These are phyloP conservation scores for Ophiostoma piceae DNA, from an alignment of 2,329 filamentous ascomycete genomes.

Conservation along the genomic window DNA sequence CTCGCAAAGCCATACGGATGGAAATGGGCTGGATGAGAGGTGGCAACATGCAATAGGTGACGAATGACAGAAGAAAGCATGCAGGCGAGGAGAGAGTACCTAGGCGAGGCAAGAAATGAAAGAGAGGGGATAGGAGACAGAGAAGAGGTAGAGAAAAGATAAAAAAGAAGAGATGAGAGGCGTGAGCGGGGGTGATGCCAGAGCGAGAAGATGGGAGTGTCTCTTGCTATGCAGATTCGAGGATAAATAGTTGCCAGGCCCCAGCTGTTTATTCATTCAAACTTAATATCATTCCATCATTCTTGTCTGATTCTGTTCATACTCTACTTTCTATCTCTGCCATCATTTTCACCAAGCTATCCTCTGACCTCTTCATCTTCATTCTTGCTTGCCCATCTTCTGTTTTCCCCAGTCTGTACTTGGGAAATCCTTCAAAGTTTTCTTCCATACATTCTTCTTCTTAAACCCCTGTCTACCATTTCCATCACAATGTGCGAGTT, in stretches of 20 bases:
- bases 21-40: not conserved
- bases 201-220: not conserved
- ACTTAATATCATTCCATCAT: not conserved
- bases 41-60: not conserved
- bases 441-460: no score
- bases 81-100: not conserved
- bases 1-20: not conserved
- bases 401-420: no score
- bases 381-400: not conserved
- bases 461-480: not conserved
- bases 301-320: not conserved
- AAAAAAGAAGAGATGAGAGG: no score
- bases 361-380: not conserved
- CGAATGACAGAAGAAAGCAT: conserved; percentile 1
- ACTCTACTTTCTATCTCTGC: not conserved
- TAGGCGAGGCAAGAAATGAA: not conserved
- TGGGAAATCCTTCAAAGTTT: no score
- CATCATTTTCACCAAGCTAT: no score
- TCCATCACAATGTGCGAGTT: conserved; percentile 58
- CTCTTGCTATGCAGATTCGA: not conserved
- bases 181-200: not conserved
- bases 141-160: not conserved
- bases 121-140: not conserved
- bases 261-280: not conserved
- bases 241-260: not conserved